A percentile compares a stretch with the other conserved stretches of the same genome.
Conservation (phyloP, 305 asterid genomes). For the Fraxinus floribunda region DNA sequence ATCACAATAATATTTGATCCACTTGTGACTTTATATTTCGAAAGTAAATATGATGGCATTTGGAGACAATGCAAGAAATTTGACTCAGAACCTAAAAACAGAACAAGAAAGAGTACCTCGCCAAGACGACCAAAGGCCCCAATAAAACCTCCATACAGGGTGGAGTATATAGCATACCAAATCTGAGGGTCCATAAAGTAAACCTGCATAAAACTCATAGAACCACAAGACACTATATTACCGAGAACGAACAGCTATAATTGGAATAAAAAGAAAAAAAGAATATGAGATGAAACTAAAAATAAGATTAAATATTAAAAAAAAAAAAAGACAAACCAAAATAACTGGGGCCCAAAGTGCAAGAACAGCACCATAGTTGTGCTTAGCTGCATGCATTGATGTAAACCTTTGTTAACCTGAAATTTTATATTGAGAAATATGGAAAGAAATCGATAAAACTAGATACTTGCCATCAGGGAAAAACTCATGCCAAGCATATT, state of each 20-base stretch:
- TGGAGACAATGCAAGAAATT: conserved; percentile 10
- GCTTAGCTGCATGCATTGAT: conserved; percentile 52
- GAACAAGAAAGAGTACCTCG: conserved; percentile 58
- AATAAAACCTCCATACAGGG: conserved; percentile 82
- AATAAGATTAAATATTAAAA: conserved; percentile 17
- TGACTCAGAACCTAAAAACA: conserved; percentile 16
- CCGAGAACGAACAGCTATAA: conserved; percentile 3
- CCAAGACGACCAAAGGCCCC: conserved; percentile 98
- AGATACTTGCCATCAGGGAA: conserved; percentile 73
- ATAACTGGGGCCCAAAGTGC: conserved; percentile 87
- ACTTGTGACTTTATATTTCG: conserved; percentile 13
- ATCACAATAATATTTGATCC: conserved; percentile 6
- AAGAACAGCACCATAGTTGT: conserved; percentile 66
- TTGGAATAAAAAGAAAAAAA: conserved; percentile 6
- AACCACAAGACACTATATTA: conserved; percentile 19
- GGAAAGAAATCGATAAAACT: conserved; percentile 13
- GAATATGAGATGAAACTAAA: background rate
- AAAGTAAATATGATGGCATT: conserved; percentile 11
- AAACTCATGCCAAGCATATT: conserved; percentile 94
- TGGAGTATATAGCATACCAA: conserved; percentile 90
- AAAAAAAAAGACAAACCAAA: conserved; percentile 55
- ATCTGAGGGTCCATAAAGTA: conserved; percentile 97
- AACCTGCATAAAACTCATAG: conserved; percentile 55
- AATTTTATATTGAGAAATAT: conserved; percentile 20
- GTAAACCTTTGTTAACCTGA: conserved; percentile 30